phyloP scores from a whole-genome alignment of 225 moss, liverwort and hornwort genomes.

The Neckera pumila region DNA sequence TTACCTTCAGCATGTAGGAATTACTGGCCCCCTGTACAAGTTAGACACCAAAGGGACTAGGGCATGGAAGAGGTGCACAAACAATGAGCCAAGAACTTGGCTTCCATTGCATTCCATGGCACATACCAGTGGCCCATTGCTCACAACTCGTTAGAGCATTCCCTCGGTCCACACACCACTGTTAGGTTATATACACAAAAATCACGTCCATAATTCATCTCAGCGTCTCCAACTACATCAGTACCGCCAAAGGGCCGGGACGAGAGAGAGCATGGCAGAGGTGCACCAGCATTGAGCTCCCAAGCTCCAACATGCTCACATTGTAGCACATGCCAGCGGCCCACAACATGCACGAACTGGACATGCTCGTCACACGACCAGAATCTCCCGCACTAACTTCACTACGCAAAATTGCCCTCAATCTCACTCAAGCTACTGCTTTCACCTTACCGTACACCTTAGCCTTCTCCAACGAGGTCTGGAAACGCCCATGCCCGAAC shows the following conservation, averaged over 20 bases:
- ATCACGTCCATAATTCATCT: not conserved
- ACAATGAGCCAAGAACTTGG: not conserved
- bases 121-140: slow-evolving; percentile 42
- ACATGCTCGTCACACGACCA: not conserved
- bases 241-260: not conserved
- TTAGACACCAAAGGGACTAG: not conserved
- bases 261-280: not conserved
- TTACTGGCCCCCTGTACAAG: not conserved
- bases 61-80: slow-evolving; percentile 38
- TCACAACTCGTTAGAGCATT: not conserved
- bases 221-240: not conserved
- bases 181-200: not conserved
- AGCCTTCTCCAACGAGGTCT: slow-evolving; percentile 20
- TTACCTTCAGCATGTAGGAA: not conserved
- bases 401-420: slow-evolving; percentile 13
- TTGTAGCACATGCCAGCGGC: not conserved
- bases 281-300: not conserved
- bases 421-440: not conserved
- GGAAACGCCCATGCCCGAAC: slow-evolving; percentile 54
- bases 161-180: not conserved
- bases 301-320: not conserved
- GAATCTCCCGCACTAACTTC: not conserved
- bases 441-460: slow-evolving; percentile 25
- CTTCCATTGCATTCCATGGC: slow-evolving; percentile 20
- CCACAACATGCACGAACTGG: not conserved